Base-by-base conservation (phyloP, 495 filamentous ascomycete species). In the Bryoglossum gracile region DNA sequence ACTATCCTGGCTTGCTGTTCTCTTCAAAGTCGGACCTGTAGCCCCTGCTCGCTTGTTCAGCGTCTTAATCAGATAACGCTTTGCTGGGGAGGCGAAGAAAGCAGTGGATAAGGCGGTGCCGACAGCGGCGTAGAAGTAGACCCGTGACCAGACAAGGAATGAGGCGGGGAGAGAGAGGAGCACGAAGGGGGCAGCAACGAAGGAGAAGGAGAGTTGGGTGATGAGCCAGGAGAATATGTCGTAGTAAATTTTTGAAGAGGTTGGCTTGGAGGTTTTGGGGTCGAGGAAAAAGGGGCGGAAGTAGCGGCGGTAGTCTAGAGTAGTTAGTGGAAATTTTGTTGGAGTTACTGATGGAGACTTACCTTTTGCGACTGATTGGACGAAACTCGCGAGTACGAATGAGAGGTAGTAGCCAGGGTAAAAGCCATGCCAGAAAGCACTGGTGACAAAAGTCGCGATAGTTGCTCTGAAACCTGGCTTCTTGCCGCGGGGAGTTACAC, bases 381-480 rank as follows among this genome's bases (percentile, higher is more conserved):
- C 74, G 53, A 98, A 87, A 16, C 85, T 84, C 1, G 87, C 92
- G 16, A 95, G 74, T 43, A 96, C 66, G 53, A 98, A 98, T 8
- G 86, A 74, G 40, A 98, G 62, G 64, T 98, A 97, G 64, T 98
- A 98, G 4, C 92, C 92, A 0, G 94, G 92, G 54, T 92, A 92
- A 68, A 97, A 96, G 14, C 92, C 92, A 64, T 98, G 92, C 92
- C 92, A 98, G 62, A 97, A 85, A 0, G 92, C 92, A 55, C 84
- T 89, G 23, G 92, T 97, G 6, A 78, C 77, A 58, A 98, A 98
- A 0, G 92, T 98, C 2, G 89, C 90, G 74, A 98, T 65, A 61
- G 84, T 95, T 25, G 92, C 94, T 41, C 91, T 75, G 70, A 98
- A 98, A 2, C 92, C 92, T 8, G 92, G 92, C 62, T 97, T 98